Base-by-base conservation (phyloP, 768 basidiomycete species). In the Roridomyces roridus region DNA sequence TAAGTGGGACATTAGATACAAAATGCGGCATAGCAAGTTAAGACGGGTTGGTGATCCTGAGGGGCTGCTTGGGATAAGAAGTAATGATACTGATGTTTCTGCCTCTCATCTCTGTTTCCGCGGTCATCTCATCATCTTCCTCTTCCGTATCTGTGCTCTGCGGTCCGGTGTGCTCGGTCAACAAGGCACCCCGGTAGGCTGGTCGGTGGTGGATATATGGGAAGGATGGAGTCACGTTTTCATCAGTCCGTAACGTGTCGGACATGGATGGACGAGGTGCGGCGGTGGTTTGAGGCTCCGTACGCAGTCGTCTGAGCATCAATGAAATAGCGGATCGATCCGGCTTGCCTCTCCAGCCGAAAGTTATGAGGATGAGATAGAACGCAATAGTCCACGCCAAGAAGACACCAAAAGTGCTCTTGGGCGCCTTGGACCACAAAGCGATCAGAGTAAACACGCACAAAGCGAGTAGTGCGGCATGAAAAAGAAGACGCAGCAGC, bases 11-110 rank as follows among this genome's bases (percentile, higher is more conserved):
- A 58, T 52, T 58, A 58, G 25, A 58, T 53, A 31, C 44, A 58
- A 39, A 54, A 47, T 21, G n/a, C 29, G 46, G 24, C 17, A 56
- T 48, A 59, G 40, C 44, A 49, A 53, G 55, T 42, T 70, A 78
- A 61, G 80, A 80, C 14, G 88, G 89, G 70, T 94, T 94, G 48
- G 84, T 80, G 44, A 93, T 81, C 79, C 85, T 85, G 52, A 94
- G 73, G 66, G 82, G 85, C 62, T 90, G 88, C 68, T 84, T 87
- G 18, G 92, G 92, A 12, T 86, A 82, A 39, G 85, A 80, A 6
- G 85, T 87, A 58, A 93, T 83, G 65, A 93, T 91, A n/a, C 88
- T 89, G 26, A 93, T 90, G 61, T 93, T 90, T 45, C 92, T 82
- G 62, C 91, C 79, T 35, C 79, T 85, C 82, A 94, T 90, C 71